Evolutionary conservation across 495 filamentous ascomycete genomes (phyloP).

Genomic region (Tuber melanosporum): DNA sequence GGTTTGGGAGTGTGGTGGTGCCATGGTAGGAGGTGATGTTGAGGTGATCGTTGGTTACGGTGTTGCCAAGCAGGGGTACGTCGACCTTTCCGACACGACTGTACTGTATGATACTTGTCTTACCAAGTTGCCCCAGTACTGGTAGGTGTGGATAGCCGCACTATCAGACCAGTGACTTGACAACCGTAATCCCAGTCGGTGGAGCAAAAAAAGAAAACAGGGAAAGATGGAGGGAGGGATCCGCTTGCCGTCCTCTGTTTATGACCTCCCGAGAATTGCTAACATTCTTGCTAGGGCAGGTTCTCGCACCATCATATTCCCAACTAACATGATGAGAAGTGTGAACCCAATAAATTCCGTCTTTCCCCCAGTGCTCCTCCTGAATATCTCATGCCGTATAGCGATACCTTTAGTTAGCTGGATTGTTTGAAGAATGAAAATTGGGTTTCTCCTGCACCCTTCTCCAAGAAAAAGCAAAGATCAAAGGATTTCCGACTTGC

Average conservation of each 20-base stretch:
- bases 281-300: too few species aligned
- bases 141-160: not conserved
- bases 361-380: not conserved
- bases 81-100: too few species aligned
- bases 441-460: not conserved
- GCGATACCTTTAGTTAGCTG: too few species aligned
- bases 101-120: not conserved
- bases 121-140: not conserved
- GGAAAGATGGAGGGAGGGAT: not conserved
- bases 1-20: too few species aligned
- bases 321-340: not conserved
- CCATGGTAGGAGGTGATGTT: too few species aligned
- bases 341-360: not conserved
- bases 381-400: too few species aligned
- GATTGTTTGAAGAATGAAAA: too few species aligned
- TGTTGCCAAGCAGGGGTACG: too few species aligned
- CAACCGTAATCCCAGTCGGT: not conserved
- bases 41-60: too few species aligned
- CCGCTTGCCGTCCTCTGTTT: not conserved
- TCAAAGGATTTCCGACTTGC: not conserved
- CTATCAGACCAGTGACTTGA: too few species aligned
- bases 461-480: not conserved
- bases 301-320: not conserved
- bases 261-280: not conserved
- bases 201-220: not conserved